phyloP scores from a whole-genome alignment of 208 protist species.

The Leishmania guyanensis region DNA sequence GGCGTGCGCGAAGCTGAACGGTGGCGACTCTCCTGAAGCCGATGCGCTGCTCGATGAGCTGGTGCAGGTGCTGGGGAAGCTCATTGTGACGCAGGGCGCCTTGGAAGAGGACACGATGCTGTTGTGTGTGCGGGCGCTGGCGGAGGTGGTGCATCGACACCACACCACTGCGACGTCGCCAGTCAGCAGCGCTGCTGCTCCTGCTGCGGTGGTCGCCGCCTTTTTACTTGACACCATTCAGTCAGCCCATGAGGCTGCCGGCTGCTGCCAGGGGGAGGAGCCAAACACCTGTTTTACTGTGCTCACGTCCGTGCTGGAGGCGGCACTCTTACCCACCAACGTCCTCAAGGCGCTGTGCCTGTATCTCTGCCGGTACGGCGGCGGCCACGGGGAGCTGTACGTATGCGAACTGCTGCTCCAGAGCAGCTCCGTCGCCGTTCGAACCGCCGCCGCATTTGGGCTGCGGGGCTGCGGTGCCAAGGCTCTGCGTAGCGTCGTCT shows the following conservation, averaged over 20 bases:
- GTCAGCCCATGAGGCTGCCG: constrained; percentile 37
- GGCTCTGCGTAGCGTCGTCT: constrained; percentile 52
- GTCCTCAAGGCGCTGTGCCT: constrained; percentile 62
- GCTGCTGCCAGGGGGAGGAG: constrained; percentile 39
- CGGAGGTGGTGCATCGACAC: constrained; percentile 28
- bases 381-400: constrained; percentile 63
- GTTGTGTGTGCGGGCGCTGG: constrained; percentile 58
- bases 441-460: constrained; percentile 60
- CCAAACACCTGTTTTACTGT: constrained; percentile 56
- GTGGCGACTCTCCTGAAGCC: not conserved
- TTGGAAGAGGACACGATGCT: constrained; percentile 58
- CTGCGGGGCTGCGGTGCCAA: constrained; percentile 65
- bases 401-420: constrained; percentile 56
- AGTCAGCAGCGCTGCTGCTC: not conserved
- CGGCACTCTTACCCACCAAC: constrained; percentile 42
- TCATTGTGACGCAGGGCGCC: constrained; percentile 33
- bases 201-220: not conserved
- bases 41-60: constrained; percentile 45
- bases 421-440: constrained; percentile 27
- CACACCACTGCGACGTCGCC: not conserved
- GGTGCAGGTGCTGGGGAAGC: constrained; percentile 34
- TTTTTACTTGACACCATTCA: constrained; percentile 7
- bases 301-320: constrained; percentile 49
- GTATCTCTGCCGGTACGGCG: constrained; percentile 63
- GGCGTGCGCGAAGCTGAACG: constrained; percentile 22